Evolutionary conservation across 257 asterid genomes (phyloP), one percentile per base, ranked within the genome.

Genomic region (Salvia hispanica): DNA sequence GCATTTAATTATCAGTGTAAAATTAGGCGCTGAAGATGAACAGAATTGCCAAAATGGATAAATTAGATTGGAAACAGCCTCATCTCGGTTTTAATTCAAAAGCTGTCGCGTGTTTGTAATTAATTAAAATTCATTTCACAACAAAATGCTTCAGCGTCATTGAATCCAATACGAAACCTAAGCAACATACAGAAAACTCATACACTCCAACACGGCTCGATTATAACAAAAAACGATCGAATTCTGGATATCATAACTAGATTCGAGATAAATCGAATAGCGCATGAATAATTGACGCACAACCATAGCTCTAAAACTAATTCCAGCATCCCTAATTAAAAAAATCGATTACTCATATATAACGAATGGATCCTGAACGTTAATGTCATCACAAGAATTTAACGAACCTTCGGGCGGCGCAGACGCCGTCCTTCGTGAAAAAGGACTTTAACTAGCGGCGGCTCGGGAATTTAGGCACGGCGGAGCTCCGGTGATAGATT

Each of bases 381-480:
- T 58, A 33, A 46, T 47, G 55, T 3, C 28, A 2, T 45, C 3
- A 13, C 2, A 14, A 10, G 12, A 55, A 52, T 36, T 14, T 8
- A 45, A 58, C 72, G 7, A 58, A 55, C 51, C 66, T 68, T 25
- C 56, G 9, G 74, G 33, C 25, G 31, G 63, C 51, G 52, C 5
- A 43, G 28, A 7, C n/a, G n/a, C n/a, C 28, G 7, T 4, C 13
- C 7, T 62, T 62, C 21, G 7, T 8, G 7, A 13, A 62, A 25
- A 44, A 44, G 42, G 43, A 21, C 12, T 4, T 61, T 3, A 61
- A 43, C 28, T 21, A 13, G 4, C 61, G 42, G 16, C 62, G 62
- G 74, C 34, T 18, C 16, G n/a, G 54, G 16, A 25, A 36, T 43
- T 15, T 1, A 37, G 34, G 21, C 48, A 34, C 71, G 55, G 33